These are phyloP conservation scores for Naumovozyma baii DNA, from an alignment of 805 yeast genomes.

Conservation along the genomic window DNA sequence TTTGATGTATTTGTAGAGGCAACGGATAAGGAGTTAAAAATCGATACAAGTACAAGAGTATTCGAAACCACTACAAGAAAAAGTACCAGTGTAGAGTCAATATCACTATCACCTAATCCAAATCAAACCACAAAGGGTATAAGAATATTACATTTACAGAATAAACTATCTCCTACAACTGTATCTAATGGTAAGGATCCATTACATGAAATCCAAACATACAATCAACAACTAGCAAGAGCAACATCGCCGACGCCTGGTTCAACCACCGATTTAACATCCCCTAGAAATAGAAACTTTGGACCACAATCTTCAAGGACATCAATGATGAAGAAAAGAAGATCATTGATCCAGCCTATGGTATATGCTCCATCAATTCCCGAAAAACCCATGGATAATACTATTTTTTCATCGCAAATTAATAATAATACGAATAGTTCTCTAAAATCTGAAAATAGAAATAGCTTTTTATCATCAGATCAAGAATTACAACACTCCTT, in stretches of 20 bases:
- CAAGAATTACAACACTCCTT: not conserved
- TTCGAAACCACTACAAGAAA: too few species aligned
- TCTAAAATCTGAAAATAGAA: not conserved
- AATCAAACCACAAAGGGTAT: constrained; percentile 1
- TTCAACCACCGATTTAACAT: not conserved
- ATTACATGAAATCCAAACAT: constrained; percentile 3
- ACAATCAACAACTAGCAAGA: too few species aligned
- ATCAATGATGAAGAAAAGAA: constrained; percentile 13
- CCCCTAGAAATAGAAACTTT: constrained; percentile 1
- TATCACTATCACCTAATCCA: constrained; percentile 1
- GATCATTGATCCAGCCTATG: constrained; percentile 24
- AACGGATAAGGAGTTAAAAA: constrained; percentile 26
- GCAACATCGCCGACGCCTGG: not conserved
- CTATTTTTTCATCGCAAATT: too few species aligned
- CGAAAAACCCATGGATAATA: constrained; percentile 1
- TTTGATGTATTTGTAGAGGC: constrained; percentile 33
- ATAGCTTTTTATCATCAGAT: not conserved
- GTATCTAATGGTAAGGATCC: constrained; percentile 9
- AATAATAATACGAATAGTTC: not conserved
- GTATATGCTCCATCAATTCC: constrained; percentile 14
- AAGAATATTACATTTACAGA: constrained; percentile 4
- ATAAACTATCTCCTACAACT: constrained; percentile 16
- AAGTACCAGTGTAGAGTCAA: not conserved
- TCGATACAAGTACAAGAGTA: constrained; percentile 30
- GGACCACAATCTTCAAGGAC: constrained; percentile 5